Conservation (phyloP, 371 early-diverging fungal species). For the Funneliformis caledonium region DNA sequence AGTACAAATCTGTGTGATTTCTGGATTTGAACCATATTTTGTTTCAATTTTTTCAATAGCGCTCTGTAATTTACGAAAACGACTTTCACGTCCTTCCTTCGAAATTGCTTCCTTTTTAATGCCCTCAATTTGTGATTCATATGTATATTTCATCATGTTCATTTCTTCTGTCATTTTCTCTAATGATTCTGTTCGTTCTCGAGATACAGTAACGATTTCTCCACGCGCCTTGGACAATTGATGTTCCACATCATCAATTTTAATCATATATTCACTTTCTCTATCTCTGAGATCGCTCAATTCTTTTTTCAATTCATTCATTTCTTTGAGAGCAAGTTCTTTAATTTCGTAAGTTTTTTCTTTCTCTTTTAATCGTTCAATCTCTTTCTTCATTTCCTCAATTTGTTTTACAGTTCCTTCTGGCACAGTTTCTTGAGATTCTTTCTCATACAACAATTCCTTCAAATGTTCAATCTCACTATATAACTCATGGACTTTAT, state of each 20-base stretch:
- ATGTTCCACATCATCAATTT: constrained; percentile 29
- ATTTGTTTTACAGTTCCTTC: constrained; percentile 27
- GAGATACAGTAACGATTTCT: constrained; percentile 7
- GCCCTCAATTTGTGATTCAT: constrained; percentile 33
- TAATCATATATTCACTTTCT: constrained; percentile 33
- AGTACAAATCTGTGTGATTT: not conserved
- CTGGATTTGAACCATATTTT: not conserved
- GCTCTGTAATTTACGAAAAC: constrained; percentile 11
- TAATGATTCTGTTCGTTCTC: not conserved
- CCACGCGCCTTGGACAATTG: constrained; percentile 18
- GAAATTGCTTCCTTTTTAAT: constrained; percentile 12
- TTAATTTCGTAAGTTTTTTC: constrained; percentile 13
- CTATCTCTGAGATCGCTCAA: constrained; percentile 6
- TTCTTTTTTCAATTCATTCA: constrained; percentile 26
- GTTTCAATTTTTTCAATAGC: constrained; percentile 25
- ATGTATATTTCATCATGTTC: constrained; percentile 33
- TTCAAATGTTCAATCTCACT: constrained; percentile 29
- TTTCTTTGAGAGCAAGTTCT: constrained; percentile 28
- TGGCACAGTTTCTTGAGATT: constrained; percentile 15
- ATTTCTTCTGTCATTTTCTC: constrained; percentile 29
- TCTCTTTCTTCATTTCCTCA: constrained; percentile 38
- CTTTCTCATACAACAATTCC: constrained; percentile 5
- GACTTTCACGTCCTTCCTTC: constrained; percentile 20
- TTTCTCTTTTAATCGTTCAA: constrained; percentile 30
- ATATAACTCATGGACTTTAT: not conserved